Percentiles rank a stretch among this genome's conserved stretches.
Evolutionary conservation across 1,284 basidiomycete genomes (phyloP).

Genomic region (Phaffia rhodozyma): DNA sequence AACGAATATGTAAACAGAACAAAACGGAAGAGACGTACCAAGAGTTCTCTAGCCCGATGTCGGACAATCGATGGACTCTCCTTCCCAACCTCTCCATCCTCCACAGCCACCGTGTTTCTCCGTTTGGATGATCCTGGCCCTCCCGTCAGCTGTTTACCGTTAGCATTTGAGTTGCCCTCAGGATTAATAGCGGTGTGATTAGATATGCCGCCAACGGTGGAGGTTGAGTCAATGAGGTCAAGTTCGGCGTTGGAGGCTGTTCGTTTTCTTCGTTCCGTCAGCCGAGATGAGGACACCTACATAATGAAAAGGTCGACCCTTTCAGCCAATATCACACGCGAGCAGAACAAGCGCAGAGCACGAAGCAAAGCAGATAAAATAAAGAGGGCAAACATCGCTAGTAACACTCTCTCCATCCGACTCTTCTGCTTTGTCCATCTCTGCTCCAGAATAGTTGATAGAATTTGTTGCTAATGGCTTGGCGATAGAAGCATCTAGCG

Average conservation of each 20-base stretch:
- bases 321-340: not conserved
- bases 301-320: not conserved
- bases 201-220: not conserved
- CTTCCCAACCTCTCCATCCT: not conserved
- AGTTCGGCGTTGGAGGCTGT: not conserved
- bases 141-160: too few species aligned
- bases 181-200: too few species aligned
- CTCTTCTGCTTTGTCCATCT: not conserved
- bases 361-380: not conserved
- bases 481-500: not conserved
- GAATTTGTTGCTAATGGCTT: not conserved
- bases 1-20: too few species aligned
- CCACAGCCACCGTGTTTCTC: not conserved
- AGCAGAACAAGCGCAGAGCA: too few species aligned
- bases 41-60: not conserved
- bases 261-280: not conserved
- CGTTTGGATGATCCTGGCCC: too few species aligned
- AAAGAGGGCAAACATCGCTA: not conserved
- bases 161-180: not conserved
- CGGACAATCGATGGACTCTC: not conserved
- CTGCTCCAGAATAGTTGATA: not conserved
- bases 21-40: not conserved
- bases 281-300: not conserved
- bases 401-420: not conserved
- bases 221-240: not conserved